phyloP scores from a whole-genome alignment of 371 early-diverging fungal species.

The Mucor lusitanicus region DNA sequence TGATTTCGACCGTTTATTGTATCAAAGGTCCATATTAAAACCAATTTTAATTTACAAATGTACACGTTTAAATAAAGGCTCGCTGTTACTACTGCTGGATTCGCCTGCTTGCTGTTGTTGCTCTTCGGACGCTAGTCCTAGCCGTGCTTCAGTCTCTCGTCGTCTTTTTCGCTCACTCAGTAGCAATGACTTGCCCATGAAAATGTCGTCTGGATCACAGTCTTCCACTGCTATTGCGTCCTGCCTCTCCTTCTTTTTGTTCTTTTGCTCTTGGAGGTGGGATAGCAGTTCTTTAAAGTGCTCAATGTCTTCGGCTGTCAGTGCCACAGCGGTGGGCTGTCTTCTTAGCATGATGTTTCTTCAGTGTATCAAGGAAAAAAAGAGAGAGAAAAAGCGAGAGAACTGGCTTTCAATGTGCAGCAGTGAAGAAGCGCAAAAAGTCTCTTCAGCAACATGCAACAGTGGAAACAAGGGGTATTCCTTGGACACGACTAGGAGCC shows the following conservation, averaged over 20 bases:
- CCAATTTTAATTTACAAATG: conserved; percentile 12
- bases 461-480: neutral
- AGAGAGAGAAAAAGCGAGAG: neutral
- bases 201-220: conserved; percentile 2
- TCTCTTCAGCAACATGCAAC: neutral
- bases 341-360: conserved; percentile 5
- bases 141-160: neutral
- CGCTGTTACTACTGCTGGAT: neutral
- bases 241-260: neutral
- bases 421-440: too few species aligned
- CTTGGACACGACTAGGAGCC: neutral
- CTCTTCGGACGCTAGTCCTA: neutral
- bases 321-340: conserved; percentile 11
- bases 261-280: conserved; percentile 1
- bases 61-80: conserved; percentile 1
- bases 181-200: neutral
- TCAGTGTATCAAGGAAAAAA: neutral
- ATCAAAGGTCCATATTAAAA: conserved; percentile 5
- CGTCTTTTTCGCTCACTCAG: neutral
- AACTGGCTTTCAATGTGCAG: neutral
- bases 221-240: neutral
- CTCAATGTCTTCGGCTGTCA: conserved; percentile 13
- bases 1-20: neutral
- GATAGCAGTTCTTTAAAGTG: conserved; percentile 8
- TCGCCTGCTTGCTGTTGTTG: neutral